Evolutionary conservation across 192 early-diverging fungal genomes (phyloP), one percentile per base, ranked within the genome.

Genomic region (Kappamyces sp.): DNA sequence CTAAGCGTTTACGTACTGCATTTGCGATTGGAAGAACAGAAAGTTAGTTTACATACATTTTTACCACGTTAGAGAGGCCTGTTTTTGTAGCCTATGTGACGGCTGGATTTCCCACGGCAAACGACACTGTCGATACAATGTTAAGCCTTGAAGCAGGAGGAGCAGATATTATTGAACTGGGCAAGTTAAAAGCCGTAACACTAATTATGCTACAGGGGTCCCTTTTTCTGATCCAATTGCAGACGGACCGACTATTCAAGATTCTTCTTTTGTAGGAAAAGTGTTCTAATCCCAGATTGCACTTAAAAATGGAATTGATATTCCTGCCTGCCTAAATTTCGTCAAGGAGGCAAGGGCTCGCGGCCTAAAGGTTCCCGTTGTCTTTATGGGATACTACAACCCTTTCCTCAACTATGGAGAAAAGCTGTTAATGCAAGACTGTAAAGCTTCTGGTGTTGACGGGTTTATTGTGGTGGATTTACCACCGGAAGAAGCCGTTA

Each of bases 381-480:
- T 99, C 23, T 91, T 99, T 63, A 98, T 99, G 94, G 97, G 94
- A 33, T 99, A 99, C 84, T 96, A 90, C 79, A 99, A 99, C 75
- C 93, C 97, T 41, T 85, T 97, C 58, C 81, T 93, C 60, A 89
- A 84, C 64, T 98, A 95, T 70, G 97, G 97, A 31, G 93, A 97
- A 76, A 68, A 86, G 66, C 73, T 75, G 54, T 77, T 99, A 42
- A 90, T 95, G 67, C 64, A 84, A 40, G 86, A 90, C 47, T 94
- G 94, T 72, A 84, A 78, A 37, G 72, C 84, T 47, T 89, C 82
- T 48, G 92, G 93, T 47, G 85, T 98, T 32, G 86, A 94, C 63
- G 97, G 97, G 9, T 97, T 91, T 69, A 97, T 99, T 71, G 82
- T 95, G 40, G 94, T 99, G 3, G 97, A 99, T 71, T 72, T 97